Evolutionary conservation across 2,329 filamentous ascomycete species (phyloP), one percentile per base, ranked within the genome.

Genomic region (Biscogniauxia marginata): DNA sequence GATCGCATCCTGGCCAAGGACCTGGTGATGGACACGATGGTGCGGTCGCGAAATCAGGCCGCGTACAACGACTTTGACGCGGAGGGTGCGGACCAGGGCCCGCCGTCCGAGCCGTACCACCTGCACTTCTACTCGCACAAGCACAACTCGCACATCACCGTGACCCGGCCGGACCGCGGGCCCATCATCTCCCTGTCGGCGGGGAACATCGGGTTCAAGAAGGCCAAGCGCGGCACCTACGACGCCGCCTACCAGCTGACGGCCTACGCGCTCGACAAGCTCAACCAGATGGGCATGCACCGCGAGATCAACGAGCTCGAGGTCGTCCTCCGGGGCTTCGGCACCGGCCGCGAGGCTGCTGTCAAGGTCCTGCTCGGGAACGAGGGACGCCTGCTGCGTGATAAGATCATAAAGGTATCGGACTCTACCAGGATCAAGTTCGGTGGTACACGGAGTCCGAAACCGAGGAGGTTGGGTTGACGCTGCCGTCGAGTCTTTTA

Each of bases 81-180:
- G 3, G n/a, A 63, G 4, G 61, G 56, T 2, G 74, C 79, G 46
- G 69, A 77, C 50, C 66, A 60, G 64, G 67, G 66, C 19, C 64
- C 67, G 5, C 64, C 72, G 13, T 61, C 77, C 39, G 83, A 89
- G 69, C 88, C 90, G 2, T 91, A 91, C 77, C 91, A 96, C 72
- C 82, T 99, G 62, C 91, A 96, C 77, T 80, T 99, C 72, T 93
- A 86, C 75, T 78, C 89, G 23, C 88, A 90, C 72, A 96, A 91
- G 77, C 95, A 97, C 83, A 99, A 99, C 78, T 95, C 91, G 19
- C 91, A 98, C 75, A 84, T 99, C 67, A 97, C 93, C 1, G 84
- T 97, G 63, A 91, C 92, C 20, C 87, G 88, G 68, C 93, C 95
- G 23, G 87, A 91, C 71, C 83, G 88, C 49, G 84, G 91, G 62